Evolutionary conservation across 2,329 filamentous ascomycete species (phyloP).

Genomic region (Clarireedia hainanense): DNA sequence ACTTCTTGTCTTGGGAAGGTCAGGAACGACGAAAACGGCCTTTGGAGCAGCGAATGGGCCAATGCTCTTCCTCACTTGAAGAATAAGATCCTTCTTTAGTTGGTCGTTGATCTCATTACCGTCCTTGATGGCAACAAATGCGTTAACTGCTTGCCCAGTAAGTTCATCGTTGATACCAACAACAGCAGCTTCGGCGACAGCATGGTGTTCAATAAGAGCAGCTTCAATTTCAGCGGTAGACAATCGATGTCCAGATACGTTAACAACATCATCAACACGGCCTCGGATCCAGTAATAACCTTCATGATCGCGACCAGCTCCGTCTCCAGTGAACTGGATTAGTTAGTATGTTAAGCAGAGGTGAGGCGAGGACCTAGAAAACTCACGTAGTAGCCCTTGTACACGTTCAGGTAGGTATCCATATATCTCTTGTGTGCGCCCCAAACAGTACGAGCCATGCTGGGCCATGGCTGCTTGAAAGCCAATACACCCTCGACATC

Average conservation of each 20-base stretch:
- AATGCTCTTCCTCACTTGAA: constrained; percentile 95
- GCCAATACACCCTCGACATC: constrained; percentile 88
- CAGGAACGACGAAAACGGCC: constrained; percentile 81
- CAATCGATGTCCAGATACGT: constrained; percentile 91
- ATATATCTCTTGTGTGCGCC: constrained; percentile 97
- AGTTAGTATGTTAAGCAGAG: constrained; percentile 11
- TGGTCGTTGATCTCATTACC: constrained; percentile 68
- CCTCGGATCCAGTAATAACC: constrained; percentile 99
- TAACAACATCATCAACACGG: constrained; percentile 96
- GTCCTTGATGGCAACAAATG: constrained; percentile 90
- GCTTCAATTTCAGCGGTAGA: constrained; percentile 98
- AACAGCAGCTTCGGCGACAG: constrained; percentile 89
- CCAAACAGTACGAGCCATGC: constrained; percentile 97
- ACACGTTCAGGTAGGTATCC: constrained; percentile 97
- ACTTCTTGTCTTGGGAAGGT: constrained; percentile 93
- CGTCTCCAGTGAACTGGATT: constrained; percentile 76
- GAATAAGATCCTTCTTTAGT: constrained; percentile 84
- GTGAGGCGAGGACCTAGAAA: neutral
- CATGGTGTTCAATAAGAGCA: constrained; percentile 83
- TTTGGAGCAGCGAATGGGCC: constrained; percentile 96
- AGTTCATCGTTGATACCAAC: constrained; percentile 91
- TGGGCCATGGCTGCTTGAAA: constrained; percentile 76
- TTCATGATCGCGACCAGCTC: constrained; percentile 91
- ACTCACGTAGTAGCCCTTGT: constrained; percentile 94
- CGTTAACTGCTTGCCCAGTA: constrained; percentile 94